Base-by-base conservation (phyloP, 805 yeast genomes). In the Komagataella pastoris region DNA sequence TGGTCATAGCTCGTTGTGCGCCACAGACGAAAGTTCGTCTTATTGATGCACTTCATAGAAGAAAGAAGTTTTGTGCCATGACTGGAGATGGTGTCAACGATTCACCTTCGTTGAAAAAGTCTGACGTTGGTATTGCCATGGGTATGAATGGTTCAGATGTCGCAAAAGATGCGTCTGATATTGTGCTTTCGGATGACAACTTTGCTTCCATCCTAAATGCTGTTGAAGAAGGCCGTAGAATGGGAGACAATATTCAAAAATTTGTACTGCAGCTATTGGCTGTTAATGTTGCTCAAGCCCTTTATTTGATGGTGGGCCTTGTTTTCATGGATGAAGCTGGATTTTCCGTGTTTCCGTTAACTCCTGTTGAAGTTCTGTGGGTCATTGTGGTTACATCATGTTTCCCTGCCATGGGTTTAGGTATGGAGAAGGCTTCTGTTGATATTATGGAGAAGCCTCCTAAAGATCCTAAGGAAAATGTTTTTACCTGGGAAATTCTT, bases 71-170 rank as follows among this genome's bases (percentile, higher is more conserved):
- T 65, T 74, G 83, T 66, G 91, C 91, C 17, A 85, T 85, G 91
- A 83, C 88, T 24, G 88, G 88, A 55, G 91, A 85, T 63, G 91
- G 91, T 56, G 90, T 85, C 47, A 85, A 85, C 63, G 91, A 85
- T 62, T 83, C 89, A 2, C 91, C 91, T 23, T 77, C 85, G 43
- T 70, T 85, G 65, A 84, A 84, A 63, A 79, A 72, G 56, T 84
- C 91, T 3, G 89, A 85, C 65, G 87, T 85, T 52, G 91, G 91
- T 57, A 83, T 85, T 64, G 88, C 91, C 8, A 85, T 85, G 91
- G 91, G 91, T 48, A 71, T 79, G 68, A 77, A 83, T 54, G 91
- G 91, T 4, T 80, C 87, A 10, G 91, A 85, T 68, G 91, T 85
- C 46, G 91, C 91, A n/a, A 85, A 85, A 63, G 88, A 84, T 63